Base-by-base conservation (phyloP, 768 basidiomycete species). In the Leccinellum rugosiceps region DNA sequence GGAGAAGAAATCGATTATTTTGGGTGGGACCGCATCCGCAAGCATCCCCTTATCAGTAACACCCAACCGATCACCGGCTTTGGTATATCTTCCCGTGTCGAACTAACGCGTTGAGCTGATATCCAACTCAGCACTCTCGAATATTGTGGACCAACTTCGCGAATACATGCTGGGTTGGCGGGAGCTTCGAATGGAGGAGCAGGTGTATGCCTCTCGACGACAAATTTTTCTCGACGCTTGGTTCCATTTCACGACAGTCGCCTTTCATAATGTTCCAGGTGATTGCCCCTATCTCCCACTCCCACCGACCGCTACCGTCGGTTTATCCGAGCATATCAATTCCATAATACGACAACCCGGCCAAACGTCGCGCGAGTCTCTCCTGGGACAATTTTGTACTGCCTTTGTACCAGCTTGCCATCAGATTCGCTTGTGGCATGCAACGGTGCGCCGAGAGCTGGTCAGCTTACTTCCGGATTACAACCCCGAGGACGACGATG, bases 1-100 rank as follows among this genome's bases (percentile, higher is more conserved):
- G 30, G 31, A 52, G 62, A 69, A 41, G 70, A 74, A 44, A 66
- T 71, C 3, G 61, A 68, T 43, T 41, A 63, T 61, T 68, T 72
- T 56, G 66, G 66, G 23, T 73, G 70, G 70, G 66, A 69, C 23
- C 72, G 68, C 23, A 65, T 71, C 17, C 61, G 68, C 58, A 66
- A 58, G 35, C 72, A 72, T 53, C 55, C 66, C 14, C 52, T 70
- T 31, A 71, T 73, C 44, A 68, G 58, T 44, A 65, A 28, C 46
- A 62, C 68, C 4, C 72, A 63, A 25, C 25, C 53, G 44, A 43
- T 70, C 19, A 64, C 72, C 25, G 60, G 60, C 23, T 44, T 62
- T 61, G 57, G 70, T 70, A 55, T 49, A 31, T 47, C 32, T 41
- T 19, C 15, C 21, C 45, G 19, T 28, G 25, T 49, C 32, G 34